Conservation (phyloP, 129 eudicot genomes). For the Tanacetum coccineum region DNA sequence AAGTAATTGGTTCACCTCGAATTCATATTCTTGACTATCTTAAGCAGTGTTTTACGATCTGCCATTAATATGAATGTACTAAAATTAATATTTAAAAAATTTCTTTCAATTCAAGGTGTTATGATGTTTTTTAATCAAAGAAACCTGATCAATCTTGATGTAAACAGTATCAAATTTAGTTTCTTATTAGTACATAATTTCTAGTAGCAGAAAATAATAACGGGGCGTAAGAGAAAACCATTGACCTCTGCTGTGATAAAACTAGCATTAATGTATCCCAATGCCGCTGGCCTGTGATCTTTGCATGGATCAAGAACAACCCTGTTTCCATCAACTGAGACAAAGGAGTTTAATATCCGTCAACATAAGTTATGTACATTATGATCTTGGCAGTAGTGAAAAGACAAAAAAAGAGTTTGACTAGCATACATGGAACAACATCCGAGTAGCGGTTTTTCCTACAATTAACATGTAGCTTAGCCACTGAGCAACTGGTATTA, state of each 20-base stretch:
- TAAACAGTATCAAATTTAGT: neutral
- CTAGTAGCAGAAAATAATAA: conserved; percentile 6
- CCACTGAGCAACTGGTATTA: conserved; percentile 66
- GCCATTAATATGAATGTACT: too few relatives aligned
- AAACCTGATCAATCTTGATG: too few relatives aligned
- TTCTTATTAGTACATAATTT: conserved; percentile 9
- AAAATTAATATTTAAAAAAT: too few relatives aligned
- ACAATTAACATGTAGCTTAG: conserved; percentile 49
- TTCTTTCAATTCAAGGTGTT: too few relatives aligned
- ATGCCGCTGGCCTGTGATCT: conserved; percentile 70
- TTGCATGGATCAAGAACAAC: conserved; percentile 74
- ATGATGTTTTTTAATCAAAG: too few relatives aligned
- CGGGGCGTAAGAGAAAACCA: conserved; percentile 4
- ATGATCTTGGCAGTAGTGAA: neutral
- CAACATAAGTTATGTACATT: neutral
- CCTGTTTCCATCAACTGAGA: conserved; percentile 80
- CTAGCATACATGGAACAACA: conserved; percentile 73
- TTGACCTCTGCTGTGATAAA: conserved; percentile 42
- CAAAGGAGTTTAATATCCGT: conserved; percentile 18
- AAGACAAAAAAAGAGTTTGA: conserved; percentile 6
- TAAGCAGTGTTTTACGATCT: too few relatives aligned
- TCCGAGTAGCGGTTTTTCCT: conserved; percentile 85
- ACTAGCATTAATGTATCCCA: conserved; percentile 94
- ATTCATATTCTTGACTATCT: too few relatives aligned
- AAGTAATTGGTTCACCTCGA: too few relatives aligned